Evolutionary conservation across 2,329 filamentous ascomycete genomes (phyloP).

Genomic region (Hypoxylon sp.): DNA sequence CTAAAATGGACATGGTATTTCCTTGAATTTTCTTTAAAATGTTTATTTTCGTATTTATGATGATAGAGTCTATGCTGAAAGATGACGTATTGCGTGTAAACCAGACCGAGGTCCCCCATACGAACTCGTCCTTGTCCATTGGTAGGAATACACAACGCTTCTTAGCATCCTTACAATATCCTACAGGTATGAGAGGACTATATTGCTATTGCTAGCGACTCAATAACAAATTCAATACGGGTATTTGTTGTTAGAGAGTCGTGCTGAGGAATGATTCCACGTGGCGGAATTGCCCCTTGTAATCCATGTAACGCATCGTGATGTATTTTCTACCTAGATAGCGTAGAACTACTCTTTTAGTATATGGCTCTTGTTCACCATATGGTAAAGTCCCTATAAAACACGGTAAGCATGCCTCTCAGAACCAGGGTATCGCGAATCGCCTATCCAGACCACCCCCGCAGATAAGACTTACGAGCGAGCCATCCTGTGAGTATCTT

Average conservation of each 20-base stretch:
- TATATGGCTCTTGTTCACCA: neutral
- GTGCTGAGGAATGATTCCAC: neutral
- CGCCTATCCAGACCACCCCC: neutral
- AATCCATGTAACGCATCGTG: neutral
- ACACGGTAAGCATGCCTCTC: slow-evolving; percentile 3
- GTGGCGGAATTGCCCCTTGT: neutral
- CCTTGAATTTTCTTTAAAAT: neutral
- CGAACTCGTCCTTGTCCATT: neutral
- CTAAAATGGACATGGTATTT: neutral
- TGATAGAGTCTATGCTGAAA: neutral
- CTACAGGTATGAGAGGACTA: neutral
- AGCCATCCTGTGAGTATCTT: neutral
- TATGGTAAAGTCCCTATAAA: neutral
- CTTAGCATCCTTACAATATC: neutral
- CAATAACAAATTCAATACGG: neutral
- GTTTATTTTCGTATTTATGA: neutral
- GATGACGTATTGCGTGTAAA: neutral
- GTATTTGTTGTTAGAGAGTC: no score
- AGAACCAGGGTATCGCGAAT: neutral
- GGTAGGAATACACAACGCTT: neutral
- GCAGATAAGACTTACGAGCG: slow-evolving; percentile 8
- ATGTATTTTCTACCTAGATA: neutral
- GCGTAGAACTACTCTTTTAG: neutral
- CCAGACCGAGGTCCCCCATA: neutral
- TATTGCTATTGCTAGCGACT: neutral